A percentile compares a stretch with the other conserved stretches of the same genome.
phyloP scores from a whole-genome alignment of 805 yeast species.

The Hyphopichia homilentoma region DNA sequence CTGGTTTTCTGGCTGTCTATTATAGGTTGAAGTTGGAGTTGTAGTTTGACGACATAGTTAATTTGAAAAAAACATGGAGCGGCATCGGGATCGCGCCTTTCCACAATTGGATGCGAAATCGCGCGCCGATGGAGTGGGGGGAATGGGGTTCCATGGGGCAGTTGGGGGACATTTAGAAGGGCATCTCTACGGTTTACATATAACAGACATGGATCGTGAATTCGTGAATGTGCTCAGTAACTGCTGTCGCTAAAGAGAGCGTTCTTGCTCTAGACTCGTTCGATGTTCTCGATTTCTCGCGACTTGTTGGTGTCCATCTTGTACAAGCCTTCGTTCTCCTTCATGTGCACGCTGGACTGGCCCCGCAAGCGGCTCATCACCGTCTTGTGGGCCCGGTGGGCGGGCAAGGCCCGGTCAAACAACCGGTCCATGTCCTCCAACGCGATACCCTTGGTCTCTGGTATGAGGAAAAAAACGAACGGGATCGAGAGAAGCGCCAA shows the following conservation, averaged over 20 bases:
- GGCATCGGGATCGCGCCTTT: too few relatives aligned
- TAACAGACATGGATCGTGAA: too few relatives aligned
- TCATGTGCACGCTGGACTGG: conserved; percentile 9
- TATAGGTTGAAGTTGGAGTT: too few relatives aligned
- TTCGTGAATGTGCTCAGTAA: conserved; percentile 1
- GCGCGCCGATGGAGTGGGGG: background rate
- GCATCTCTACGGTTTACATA: too few relatives aligned
- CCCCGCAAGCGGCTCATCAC: conserved; percentile 12
- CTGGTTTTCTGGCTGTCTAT: too few relatives aligned
- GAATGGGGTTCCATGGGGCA: too few relatives aligned
- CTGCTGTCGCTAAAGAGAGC: too few relatives aligned
- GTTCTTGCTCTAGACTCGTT: too few relatives aligned
- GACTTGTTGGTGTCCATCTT: conserved; percentile 18
- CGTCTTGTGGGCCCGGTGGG: conserved; percentile 19
- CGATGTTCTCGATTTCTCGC: conserved; percentile 15
- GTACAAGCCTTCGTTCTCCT: conserved; percentile 12
- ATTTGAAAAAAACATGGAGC: too few relatives aligned
- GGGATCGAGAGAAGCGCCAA: conserved; percentile 32
- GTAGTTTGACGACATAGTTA: too few relatives aligned
- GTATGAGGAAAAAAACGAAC: conserved; percentile 34
- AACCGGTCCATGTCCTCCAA: conserved; percentile 25
- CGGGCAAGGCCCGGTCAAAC: conserved; percentile 16
- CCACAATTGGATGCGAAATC: background rate
- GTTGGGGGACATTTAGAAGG: too few relatives aligned
- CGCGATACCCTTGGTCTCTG: conserved; percentile 36